phyloP scores from a whole-genome alignment of 805 yeast species.

The Saturnispora sekii region DNA sequence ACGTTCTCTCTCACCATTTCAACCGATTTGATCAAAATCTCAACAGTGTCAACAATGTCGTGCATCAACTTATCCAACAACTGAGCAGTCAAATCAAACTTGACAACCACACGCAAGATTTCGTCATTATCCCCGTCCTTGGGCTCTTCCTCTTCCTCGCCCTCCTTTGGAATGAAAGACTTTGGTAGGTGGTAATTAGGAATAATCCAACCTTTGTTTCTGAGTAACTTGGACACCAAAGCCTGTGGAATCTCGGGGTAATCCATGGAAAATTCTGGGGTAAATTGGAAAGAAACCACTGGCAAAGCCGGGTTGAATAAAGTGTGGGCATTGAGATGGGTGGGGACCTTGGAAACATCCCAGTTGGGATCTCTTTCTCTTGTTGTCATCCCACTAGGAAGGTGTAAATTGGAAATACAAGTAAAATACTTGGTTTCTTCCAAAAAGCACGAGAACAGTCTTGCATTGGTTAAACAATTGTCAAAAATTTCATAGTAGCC shows the following conservation, averaged over 20 bases:
- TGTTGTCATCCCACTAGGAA: constrained; percentile 34
- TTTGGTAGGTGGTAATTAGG: constrained; percentile 81
- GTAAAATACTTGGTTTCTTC: constrained; percentile 61
- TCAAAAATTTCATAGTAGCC: constrained; percentile 64
- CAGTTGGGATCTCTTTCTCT: constrained; percentile 19
- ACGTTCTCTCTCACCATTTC: constrained; percentile 30
- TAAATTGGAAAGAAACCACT: constrained; percentile 76
- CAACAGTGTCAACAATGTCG: constrained; percentile 45
- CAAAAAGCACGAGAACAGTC: constrained; percentile 51
- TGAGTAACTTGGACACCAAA: constrained; percentile 57
- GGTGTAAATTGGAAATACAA: constrained; percentile 70
- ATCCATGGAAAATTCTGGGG: constrained; percentile 41
- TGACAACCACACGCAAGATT: constrained; percentile 76
- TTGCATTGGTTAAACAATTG: constrained; percentile 60
- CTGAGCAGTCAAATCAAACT: constrained; percentile 54
- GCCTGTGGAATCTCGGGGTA: constrained; percentile 82
- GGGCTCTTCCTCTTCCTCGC: constrained; percentile 9
- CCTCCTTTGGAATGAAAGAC: constrained; percentile 13
- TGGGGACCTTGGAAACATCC: constrained; percentile 3
- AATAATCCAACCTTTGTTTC: constrained; percentile 77
- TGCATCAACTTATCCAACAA: constrained; percentile 55
- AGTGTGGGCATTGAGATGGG: constrained; percentile 26
- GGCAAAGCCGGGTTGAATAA: constrained; percentile 71
- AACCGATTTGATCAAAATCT: constrained; percentile 41
- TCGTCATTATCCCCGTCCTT: constrained; percentile 39